These are phyloP conservation scores for Fusarium anthophilum DNA, from an alignment of 2,329 filamentous ascomycete genomes.

Conservation along the genomic window DNA sequence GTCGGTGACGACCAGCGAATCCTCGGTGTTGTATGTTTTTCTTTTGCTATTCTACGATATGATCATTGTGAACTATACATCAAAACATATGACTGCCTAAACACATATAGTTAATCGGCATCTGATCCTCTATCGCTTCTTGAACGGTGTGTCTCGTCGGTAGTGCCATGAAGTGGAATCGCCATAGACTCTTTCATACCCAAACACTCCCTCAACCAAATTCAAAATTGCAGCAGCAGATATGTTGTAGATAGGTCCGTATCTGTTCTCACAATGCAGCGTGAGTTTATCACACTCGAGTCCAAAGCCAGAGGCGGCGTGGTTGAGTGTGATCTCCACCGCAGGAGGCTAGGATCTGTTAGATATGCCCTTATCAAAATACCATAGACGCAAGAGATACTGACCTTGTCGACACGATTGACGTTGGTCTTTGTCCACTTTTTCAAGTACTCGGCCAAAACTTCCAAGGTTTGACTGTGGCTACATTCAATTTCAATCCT, in stretches of 20 bases:
- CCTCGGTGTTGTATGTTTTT: constrained; percentile 30
- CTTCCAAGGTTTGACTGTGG: constrained; percentile 56
- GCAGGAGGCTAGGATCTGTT: constrained; percentile 50
- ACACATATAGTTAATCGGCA: accelerated
- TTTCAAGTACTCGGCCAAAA: constrained; percentile 57
- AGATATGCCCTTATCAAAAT: neutral
- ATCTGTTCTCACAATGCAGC: constrained; percentile 48
- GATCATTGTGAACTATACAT: accelerated
- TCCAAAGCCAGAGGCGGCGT: constrained; percentile 57
- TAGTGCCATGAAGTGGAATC: constrained; percentile 42
- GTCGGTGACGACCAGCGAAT: constrained; percentile 34
- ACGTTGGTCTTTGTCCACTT: constrained; percentile 58
- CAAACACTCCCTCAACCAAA: constrained; percentile 58
- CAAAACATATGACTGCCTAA: neutral
- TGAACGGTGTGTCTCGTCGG: constrained; percentile 29
- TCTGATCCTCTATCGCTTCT: neutral
- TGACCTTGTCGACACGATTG: constrained; percentile 48
- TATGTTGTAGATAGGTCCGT: constrained; percentile 46
- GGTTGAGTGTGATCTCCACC: constrained; percentile 53
- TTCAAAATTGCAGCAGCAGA: constrained; percentile 56
- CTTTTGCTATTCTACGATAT: neutral
- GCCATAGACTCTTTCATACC: constrained; percentile 48
- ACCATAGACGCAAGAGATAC: neutral
- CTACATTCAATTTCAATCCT: constrained; percentile 57
- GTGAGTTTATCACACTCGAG: constrained; percentile 55